These are phyloP conservation scores for Vigna mungo DNA, from an alignment of 306 rosid species.

Conservation along the genomic window DNA sequence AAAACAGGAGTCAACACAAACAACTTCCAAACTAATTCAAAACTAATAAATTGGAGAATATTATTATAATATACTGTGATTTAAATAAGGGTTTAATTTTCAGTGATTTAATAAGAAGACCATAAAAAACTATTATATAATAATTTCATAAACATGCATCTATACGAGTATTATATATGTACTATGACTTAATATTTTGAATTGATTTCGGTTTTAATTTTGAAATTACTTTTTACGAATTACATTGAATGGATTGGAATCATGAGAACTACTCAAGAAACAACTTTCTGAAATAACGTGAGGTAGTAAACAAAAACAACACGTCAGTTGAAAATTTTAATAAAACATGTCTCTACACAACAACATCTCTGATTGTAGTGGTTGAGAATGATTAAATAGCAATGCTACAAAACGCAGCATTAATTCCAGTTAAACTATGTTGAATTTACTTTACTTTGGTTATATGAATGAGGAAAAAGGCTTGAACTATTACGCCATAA, in stretches of 20 bases:
- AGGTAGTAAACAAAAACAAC: constrained; percentile 16
- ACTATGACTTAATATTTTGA: too few relatives aligned
- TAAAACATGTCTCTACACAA: constrained; percentile 14
- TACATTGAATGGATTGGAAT: not conserved
- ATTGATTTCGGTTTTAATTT: too few relatives aligned
- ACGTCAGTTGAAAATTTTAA: not conserved
- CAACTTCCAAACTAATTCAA: not conserved
- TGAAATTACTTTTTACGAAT: not conserved
- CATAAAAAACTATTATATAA: too few relatives aligned
- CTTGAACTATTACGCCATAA: constrained; percentile 46
- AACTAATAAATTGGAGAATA: not conserved
- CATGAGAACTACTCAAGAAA: not conserved
- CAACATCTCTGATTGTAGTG: constrained; percentile 31
- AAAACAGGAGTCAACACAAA: not conserved
- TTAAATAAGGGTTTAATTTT: too few relatives aligned
- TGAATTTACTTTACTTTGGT: not conserved
- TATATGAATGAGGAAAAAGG: not conserved
- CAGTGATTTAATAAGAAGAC: too few relatives aligned
- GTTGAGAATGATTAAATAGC: not conserved
- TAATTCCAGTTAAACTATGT: not conserved
- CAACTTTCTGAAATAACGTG: not conserved
- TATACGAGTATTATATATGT: too few relatives aligned
- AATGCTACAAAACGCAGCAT: not conserved
- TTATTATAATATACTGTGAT: too few relatives aligned
- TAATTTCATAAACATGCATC: too few relatives aligned